Evolutionary conservation across 2,329 filamentous ascomycete genomes (phyloP).

Genomic region (Teratosphaeriaceae sp.): DNA sequence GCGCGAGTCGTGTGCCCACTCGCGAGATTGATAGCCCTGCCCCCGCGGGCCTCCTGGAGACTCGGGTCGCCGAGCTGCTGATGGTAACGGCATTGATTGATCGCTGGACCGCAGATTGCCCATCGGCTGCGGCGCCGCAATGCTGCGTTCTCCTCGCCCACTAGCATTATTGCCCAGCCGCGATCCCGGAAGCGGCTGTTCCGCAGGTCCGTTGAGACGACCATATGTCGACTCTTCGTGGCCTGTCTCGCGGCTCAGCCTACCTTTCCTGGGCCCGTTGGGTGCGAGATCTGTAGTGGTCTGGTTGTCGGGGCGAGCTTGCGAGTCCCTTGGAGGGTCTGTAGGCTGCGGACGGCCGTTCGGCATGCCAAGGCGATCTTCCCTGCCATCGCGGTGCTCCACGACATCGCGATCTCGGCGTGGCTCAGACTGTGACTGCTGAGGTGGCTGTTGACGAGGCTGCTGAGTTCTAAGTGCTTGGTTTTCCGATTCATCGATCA

Average conservation of each 20-base stretch:
- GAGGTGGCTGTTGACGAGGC: not conserved
- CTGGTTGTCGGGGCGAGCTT: conserved; percentile 15
- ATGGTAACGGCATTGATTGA: no score
- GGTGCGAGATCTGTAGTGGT: conserved; percentile 41
- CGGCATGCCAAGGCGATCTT: conserved; percentile 10
- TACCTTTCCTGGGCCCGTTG: conserved; percentile 48
- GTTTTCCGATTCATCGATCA: conserved; percentile 2
- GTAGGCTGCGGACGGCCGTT: conserved; percentile 29
- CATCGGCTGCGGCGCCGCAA: conserved; percentile 23
- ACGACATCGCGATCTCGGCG: conserved; percentile 1
- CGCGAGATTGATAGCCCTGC: not conserved
- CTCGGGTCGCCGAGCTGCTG: no score
- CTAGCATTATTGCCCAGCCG: conserved; percentile 36
- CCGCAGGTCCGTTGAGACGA: conserved; percentile 40
- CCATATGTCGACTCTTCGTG: conserved; percentile 41
- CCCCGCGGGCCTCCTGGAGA: conserved; percentile 15
- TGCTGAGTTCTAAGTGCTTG: not conserved
- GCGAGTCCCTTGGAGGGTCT: conserved; percentile 18
- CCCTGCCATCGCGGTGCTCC: conserved; percentile 3
- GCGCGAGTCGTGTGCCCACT: conserved; percentile 16
- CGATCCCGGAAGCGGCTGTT: conserved; percentile 49
- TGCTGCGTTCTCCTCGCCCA: conserved; percentile 33
- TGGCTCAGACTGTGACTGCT: not conserved
- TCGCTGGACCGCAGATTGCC: conserved; percentile 12
- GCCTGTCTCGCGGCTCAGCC: conserved; percentile 38